Base-by-base conservation (phyloP, 805 yeast genomes). In the Metschnikowia sp. region DNA sequence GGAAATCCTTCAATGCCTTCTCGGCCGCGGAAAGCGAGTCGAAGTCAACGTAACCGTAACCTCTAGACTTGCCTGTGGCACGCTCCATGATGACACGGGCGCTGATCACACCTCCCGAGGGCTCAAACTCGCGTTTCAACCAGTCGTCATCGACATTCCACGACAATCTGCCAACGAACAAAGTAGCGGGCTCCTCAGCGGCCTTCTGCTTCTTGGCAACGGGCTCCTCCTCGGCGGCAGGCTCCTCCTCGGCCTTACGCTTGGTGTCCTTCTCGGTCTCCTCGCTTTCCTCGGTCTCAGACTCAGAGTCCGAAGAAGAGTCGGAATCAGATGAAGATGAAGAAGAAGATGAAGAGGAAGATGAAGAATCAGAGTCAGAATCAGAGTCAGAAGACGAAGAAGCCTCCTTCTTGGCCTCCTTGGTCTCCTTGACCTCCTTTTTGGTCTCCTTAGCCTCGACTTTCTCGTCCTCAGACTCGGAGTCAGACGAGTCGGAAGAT, bases 21-120 rank as follows among this genome's bases (percentile, higher is more conserved):
- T 88, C 90, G 57, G 97, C 99, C 52, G 75, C 76, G 28, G 80
- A 79, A 63, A 81, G 82, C 61, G 78, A 72, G 60, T 82, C 89
- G 65, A 94, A 94, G 69, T 94, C 99, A 69, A 94, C 97, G 75
- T 94, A 94, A 68, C 96, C 96, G 79, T 88, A 92, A 70, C 99
- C 99, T 79, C 92, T 85, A 47, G 97, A 89, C 75, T 88, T 87
- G 61, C 91, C 94, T 50, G 95, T 81, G 52, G 86, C 86, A 75
- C 94, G 86, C 73, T 94, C 98, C 71, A 83, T 82, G 68, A 94
- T 88, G 57, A 94, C 96, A 75, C 99, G 85, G 57, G 98, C 97
- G 60, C 83, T 69, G 33, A 81, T 62, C 50, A 90, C 94, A 69
- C 96, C 96, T 44, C 92, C 96, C 52, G 70, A 51, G 53, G 78